Evolutionary conservation across 306 rosid species (phyloP).

Genomic region (Boehmeria nivea): DNA sequence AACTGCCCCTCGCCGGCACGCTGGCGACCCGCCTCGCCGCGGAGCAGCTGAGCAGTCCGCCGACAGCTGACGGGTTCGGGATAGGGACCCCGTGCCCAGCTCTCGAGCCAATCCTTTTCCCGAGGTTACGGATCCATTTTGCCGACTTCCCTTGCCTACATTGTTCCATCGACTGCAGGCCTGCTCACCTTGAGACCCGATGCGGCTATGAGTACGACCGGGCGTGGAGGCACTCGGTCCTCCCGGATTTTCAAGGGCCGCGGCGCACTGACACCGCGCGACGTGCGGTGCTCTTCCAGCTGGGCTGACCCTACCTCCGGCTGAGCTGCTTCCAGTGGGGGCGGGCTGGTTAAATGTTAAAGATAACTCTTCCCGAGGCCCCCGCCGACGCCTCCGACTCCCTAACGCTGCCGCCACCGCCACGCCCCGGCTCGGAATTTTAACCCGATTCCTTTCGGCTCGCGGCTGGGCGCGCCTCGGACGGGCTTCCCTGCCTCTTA

Average conservation of each 20-base stretch:
- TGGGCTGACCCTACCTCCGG: slow-evolving; percentile 4
- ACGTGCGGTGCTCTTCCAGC: slow-evolving; percentile 9
- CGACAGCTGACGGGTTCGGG: not conserved
- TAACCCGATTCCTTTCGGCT: slow-evolving; percentile 16
- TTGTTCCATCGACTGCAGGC: slow-evolving; percentile 5
- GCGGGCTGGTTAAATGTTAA: slow-evolving; percentile 14
- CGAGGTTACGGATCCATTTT: slow-evolving; percentile 6
- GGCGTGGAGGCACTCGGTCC: slow-evolving; percentile 9
- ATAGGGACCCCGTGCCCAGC: slow-evolving; percentile 10
- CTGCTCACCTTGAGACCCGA: no score
- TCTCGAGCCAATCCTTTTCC: slow-evolving; percentile 5
- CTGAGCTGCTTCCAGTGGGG: slow-evolving; percentile 4
- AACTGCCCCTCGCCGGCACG: slow-evolving; percentile 1
- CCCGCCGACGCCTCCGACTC: slow-evolving; percentile 17
- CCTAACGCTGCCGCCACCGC: slow-evolving; percentile 9
- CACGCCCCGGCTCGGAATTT: slow-evolving; percentile 14
- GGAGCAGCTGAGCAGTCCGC: slow-evolving; percentile 15
- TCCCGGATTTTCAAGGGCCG: slow-evolving; percentile 6
- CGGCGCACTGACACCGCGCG: slow-evolving; percentile 8
- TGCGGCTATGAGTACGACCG: slow-evolving; percentile 4
- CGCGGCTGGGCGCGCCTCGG: not conserved
- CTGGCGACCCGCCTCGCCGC: not conserved
- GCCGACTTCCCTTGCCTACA: slow-evolving; percentile 9
- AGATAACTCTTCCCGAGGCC: slow-evolving; percentile 21
- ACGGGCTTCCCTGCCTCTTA: slow-evolving; percentile 9